Base-by-base conservation (phyloP, 192 early-diverging fungal genomes). In the Dissophora globulifera region DNA sequence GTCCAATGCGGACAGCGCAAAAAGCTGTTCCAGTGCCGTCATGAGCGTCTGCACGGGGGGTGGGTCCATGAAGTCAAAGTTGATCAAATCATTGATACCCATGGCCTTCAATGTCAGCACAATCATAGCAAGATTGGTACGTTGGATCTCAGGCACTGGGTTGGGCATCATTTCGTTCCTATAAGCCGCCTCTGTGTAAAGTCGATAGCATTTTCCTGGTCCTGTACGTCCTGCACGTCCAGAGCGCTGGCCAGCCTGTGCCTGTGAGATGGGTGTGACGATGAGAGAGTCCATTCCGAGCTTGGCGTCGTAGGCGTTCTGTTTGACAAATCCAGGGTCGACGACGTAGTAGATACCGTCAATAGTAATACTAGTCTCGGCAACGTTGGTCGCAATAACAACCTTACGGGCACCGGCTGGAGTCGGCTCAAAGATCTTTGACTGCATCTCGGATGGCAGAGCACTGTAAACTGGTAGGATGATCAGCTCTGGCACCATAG, bases 41-140 rank as follows among this genome's bases (percentile, higher is more conserved):
- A 93, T 87, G 35, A 99, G 86, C 5, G 94, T 97, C 70, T 94
- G 91, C 8, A 89, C 92, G 15, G 96, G 95, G 22, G 97, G 97
- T 12, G 96, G 94, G 69, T 99, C 97, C 91, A 99, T 93, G 71
- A 99, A 98, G 58, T 98, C 96, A 79, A 99, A 99, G 62, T 92
- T 89, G 29, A 97, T 86, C 67, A 99, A 52, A 68, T 95, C 90
- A 51, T 93, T 87, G 65, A 99, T 92, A 47, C 97, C 97, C 78
- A 99, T 93, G 2, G 96, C 93, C 79, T 98, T 98, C 25, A 99
- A 84, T 35, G 95, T 87, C 68, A 99, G 81, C 8, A 98, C 96
- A 2, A 91, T 93, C 82, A 92, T 93, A 16, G 93, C 88, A 58
- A 99, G 81, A 69, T 99, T 99, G 27, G 94, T 93, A 41, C 95